Conservation (phyloP, 768 basidiomycete species). For the Leccinum broughii region DNA sequence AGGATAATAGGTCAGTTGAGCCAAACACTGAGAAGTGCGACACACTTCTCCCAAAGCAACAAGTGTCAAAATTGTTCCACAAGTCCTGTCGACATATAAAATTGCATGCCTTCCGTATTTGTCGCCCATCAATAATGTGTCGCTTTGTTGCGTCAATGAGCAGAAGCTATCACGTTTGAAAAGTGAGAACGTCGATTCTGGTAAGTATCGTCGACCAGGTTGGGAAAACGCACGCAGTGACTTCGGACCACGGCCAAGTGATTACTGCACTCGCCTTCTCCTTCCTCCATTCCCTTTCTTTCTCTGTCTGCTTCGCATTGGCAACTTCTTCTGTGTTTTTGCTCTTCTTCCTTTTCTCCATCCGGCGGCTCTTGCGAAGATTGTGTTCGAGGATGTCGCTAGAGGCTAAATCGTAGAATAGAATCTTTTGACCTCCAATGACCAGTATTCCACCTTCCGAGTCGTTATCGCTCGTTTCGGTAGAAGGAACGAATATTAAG, state of each 20-base stretch:
- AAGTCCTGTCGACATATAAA: constrained; percentile 52
- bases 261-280: constrained; percentile 56
- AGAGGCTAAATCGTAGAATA: constrained; percentile 59
- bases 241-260: constrained; percentile 76
- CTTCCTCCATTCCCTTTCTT: constrained; percentile 51
- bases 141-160: constrained; percentile 44
- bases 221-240: constrained; percentile 58
- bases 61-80: constrained; percentile 44
- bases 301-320: constrained; percentile 57
- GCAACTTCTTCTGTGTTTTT: constrained; percentile 41
- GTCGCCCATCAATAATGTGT: constrained; percentile 66
- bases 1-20: constrained; percentile 6
- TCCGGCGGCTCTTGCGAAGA: constrained; percentile 52
- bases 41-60: constrained; percentile 73
- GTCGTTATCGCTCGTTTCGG: constrained; percentile 27
- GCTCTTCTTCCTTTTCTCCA: constrained; percentile 52
- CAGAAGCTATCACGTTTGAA: constrained; percentile 45
- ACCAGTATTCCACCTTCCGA: constrained; percentile 71
- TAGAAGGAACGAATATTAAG: constrained; percentile 39
- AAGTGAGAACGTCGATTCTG: neutral
- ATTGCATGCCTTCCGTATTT: constrained; percentile 68
- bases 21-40: neutral
- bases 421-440: constrained; percentile 63
- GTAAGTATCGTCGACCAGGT: neutral
- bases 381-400: constrained; percentile 50